phyloP scores from a whole-genome alignment of 1,284 basidiomycete species.

The Chalciporus piperatoides region DNA sequence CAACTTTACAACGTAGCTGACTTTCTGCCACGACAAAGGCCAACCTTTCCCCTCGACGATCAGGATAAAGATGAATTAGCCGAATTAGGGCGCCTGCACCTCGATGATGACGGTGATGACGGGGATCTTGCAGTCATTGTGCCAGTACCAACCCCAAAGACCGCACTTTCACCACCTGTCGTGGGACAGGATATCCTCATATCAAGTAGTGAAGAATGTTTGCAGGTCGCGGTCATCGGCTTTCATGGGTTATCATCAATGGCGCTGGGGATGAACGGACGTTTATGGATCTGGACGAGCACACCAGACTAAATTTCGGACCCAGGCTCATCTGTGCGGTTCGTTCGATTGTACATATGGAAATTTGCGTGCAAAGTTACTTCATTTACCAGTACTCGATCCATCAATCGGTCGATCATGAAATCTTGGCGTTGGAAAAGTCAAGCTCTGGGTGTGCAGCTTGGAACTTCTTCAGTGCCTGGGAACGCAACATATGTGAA shows the following conservation, averaged over 20 bases:
- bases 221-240: conserved; percentile 41
- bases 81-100: conserved; percentile 17
- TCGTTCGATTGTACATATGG: not conserved
- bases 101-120: conserved; percentile 33
- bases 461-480: conserved; percentile 89
- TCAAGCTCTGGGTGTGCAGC: conserved; percentile 90
- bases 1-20: conserved; percentile 46
- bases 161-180: conserved; percentile 22
- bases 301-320: conserved; percentile 14
- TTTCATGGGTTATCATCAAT: conserved; percentile 43
- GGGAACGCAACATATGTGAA: conserved; percentile 8
- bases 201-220: conserved; percentile 5
- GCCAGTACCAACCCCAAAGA: conserved; percentile 3
- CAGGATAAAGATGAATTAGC: conserved; percentile 15
- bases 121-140: conserved; percentile 9
- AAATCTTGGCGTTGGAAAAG: conserved; percentile 88
- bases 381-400: not conserved
- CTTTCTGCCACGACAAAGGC: conserved; percentile 37
- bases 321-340: not conserved
- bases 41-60: conserved; percentile 24
- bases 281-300: conserved; percentile 30
- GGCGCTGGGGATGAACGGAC: conserved; percentile 19
- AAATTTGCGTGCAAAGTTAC: not conserved
- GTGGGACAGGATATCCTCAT: conserved; percentile 21
- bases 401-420: conserved; percentile 37